These are phyloP conservation scores for Tirmania nivea DNA, from an alignment of 495 filamentous ascomycete species.

Conservation along the genomic window DNA sequence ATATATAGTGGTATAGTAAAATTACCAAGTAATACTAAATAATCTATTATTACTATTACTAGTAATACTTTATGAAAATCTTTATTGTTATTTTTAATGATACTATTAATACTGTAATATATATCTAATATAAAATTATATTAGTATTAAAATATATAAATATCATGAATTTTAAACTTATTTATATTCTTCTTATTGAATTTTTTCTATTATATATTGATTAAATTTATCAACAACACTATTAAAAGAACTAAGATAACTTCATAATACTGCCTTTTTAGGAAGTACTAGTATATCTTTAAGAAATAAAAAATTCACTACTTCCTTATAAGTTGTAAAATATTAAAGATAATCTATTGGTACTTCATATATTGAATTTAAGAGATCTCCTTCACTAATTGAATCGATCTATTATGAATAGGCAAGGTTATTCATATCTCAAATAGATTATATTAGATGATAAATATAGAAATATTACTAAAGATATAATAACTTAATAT, in stretches of 20 bases:
- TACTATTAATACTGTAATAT: background rate
- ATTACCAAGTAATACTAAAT: background rate
- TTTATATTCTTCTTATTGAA: no score
- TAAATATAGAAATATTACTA: background rate
- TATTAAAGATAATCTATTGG: background rate
- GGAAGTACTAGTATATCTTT: background rate
- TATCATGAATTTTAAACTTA: no score
- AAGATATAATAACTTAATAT: background rate
- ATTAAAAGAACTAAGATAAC: background rate
- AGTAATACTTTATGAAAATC: background rate
- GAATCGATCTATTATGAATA: background rate
- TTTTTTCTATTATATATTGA: background rate
- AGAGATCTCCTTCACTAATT: background rate
- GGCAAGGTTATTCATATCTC: background rate
- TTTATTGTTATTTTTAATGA: background rate
- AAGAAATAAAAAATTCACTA: background rate
- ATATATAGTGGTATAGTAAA: background rate
- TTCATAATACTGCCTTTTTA: background rate
- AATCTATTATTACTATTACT: background rate
- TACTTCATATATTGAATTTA: background rate
- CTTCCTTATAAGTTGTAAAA: background rate
- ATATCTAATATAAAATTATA: background rate
- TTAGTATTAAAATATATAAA: background rate
- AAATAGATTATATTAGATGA: background rate
- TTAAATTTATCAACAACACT: background rate